Evolutionary conservation across 257 asterid genomes (phyloP).

Genomic region (Asclepias syriaca): DNA sequence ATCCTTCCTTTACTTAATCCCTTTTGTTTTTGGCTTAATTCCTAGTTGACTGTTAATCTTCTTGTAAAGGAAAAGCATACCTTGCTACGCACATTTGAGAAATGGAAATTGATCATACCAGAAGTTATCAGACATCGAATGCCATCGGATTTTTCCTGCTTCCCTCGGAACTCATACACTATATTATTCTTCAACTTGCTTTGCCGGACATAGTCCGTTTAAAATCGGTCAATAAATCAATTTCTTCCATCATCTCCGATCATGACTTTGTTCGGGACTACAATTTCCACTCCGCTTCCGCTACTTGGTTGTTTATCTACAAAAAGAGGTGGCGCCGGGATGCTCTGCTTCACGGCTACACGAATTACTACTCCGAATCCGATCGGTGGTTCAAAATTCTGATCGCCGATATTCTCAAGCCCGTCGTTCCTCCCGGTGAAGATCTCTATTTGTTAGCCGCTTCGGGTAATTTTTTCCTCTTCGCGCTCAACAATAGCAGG

Average conservation of each 20-base stretch:
- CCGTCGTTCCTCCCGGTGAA: slow-evolving; percentile 37
- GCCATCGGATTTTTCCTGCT: slow-evolving; percentile 38
- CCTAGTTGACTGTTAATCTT: slow-evolving; percentile 7
- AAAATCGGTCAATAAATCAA: slow-evolving; percentile 30
- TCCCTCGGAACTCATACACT: slow-evolving; percentile 38
- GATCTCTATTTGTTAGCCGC: slow-evolving; percentile 43
- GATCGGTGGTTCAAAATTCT: slow-evolving; percentile 32
- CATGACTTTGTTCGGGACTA: slow-evolving; percentile 32
- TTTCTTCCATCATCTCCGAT: slow-evolving; percentile 26
- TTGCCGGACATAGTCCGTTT: slow-evolving; percentile 33
- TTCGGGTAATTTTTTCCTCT: slow-evolving; percentile 35
- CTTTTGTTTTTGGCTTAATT: background rate
- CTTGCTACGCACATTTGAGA: background rate
- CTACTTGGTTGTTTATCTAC: slow-evolving; percentile 37
- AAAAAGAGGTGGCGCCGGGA: slow-evolving; percentile 39
- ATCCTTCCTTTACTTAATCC: background rate
- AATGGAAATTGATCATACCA: slow-evolving; percentile 33
- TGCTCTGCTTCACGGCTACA: slow-evolving; percentile 34
- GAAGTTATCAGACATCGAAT: slow-evolving; percentile 12
- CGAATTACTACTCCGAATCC: slow-evolving; percentile 16
- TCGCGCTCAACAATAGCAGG: slow-evolving; percentile 35
- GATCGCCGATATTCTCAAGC: slow-evolving; percentile 27
- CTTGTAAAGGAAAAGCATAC: slow-evolving; percentile 6
- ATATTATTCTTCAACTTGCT: slow-evolving; percentile 34
- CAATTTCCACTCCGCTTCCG: slow-evolving; percentile 24